These are phyloP conservation scores for Serpula lacrymans DNA, from an alignment of 768 basidiomycete genomes.

Conservation along the genomic window DNA sequence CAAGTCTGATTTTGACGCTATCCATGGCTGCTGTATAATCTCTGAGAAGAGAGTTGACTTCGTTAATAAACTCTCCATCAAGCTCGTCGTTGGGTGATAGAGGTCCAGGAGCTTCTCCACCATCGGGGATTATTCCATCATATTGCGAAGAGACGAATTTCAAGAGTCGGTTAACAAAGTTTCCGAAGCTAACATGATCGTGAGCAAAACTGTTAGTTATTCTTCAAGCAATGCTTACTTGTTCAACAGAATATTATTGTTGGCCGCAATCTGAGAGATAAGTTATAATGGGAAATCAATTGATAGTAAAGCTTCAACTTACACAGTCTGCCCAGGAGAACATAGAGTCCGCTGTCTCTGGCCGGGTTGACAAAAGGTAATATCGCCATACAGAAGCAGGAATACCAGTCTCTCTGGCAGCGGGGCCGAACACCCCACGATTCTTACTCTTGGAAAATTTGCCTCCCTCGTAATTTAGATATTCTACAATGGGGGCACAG, in stretches of 20 bases:
- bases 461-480: slow-evolving; percentile 96
- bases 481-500: slow-evolving; percentile 52
- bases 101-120: slow-evolving; percentile 65
- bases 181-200: slow-evolving; percentile 68
- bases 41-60: slow-evolving; percentile 73
- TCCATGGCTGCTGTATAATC: slow-evolving; percentile 90
- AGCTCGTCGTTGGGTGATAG: slow-evolving; percentile 61
- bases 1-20: slow-evolving; percentile 81
- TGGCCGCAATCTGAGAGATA: slow-evolving; percentile 74
- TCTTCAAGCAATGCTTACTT: slow-evolving; percentile 53
- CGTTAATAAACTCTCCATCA: slow-evolving; percentile 74
- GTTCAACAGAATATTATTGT: slow-evolving; percentile 91
- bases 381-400: slow-evolving; percentile 96
- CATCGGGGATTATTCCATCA: slow-evolving; percentile 75
- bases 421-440: slow-evolving; percentile 95
- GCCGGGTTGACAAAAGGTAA: slow-evolving; percentile 88
- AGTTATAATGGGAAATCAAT: not conserved
- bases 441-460: slow-evolving; percentile 99
- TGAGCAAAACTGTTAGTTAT: slow-evolving; percentile 2
- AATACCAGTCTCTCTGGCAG: slow-evolving; percentile 90
- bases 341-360: slow-evolving; percentile 91
- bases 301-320: slow-evolving; percentile 23
- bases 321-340: slow-evolving; percentile 97
- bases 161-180: slow-evolving; percentile 92
- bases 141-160: slow-evolving; percentile 92